phyloP scores from a whole-genome alignment of 2,329 filamentous ascomycete species.

The Calycina herbarum region DNA sequence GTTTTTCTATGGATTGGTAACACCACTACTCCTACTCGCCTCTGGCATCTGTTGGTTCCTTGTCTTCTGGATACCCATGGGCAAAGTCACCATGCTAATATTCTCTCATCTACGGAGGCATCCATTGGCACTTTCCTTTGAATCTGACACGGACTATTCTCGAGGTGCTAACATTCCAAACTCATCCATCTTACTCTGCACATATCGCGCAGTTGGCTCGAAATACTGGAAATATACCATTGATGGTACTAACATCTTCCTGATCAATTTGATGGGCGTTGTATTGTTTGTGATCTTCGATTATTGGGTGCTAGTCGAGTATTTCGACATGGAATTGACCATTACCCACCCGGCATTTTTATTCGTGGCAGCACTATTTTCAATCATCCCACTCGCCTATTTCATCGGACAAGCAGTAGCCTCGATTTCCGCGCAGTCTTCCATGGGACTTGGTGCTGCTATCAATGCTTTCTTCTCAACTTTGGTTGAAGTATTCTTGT shows the following conservation, averaged over 20 bases:
- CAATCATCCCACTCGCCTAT: conserved; percentile 94
- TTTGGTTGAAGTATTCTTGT: conserved; percentile 94
- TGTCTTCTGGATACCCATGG: conserved; percentile 98
- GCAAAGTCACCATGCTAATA: conserved; percentile 85
- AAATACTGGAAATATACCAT: conserved; percentile 99
- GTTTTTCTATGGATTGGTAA: conserved; percentile 92
- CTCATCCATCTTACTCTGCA: conserved; percentile 89
- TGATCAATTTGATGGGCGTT: conserved; percentile 93
- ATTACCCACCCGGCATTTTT: conserved; percentile 83
- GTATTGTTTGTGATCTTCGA: conserved; percentile 96
- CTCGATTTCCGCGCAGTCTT: conserved; percentile 97
- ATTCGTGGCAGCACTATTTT: conserved; percentile 80
- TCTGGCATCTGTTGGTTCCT: conserved; percentile 92
- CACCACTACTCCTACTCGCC: conserved; percentile 80
- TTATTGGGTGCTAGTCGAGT: conserved; percentile 74
- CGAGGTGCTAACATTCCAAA: conserved; percentile 70
- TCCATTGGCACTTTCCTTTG: conserved; percentile 88
- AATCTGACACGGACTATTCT: conserved; percentile 77
- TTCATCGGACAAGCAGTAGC: conserved; percentile 98
- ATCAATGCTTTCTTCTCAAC: conserved; percentile 99
- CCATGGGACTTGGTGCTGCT: conserved; percentile 95
- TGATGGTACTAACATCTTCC: conserved; percentile 97
- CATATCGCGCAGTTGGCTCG: conserved; percentile 88
- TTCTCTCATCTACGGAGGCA: conserved; percentile 91
- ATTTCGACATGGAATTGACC: conserved; percentile 65